Conservation (phyloP, 2,329 filamentous ascomycete genomes). For the Pyricularia grisea region DNA sequence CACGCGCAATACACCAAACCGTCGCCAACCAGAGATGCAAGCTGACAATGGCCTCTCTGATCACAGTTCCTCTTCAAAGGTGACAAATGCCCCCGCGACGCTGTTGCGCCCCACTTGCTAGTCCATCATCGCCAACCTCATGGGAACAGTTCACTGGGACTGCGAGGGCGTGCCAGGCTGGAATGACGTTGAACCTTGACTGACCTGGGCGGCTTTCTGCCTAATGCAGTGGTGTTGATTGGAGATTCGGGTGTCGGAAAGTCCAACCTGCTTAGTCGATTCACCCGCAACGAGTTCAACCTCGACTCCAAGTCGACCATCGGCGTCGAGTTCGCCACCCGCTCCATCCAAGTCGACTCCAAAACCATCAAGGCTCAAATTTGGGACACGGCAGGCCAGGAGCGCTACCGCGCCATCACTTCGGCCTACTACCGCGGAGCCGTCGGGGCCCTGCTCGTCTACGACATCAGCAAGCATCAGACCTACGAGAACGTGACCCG, state of each 20-base stretch:
- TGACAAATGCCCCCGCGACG: conserved; percentile 28
- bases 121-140: conserved; percentile 9
- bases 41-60: conserved; percentile 14
- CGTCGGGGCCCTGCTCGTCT: conserved; percentile 93
- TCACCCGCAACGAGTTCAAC: conserved; percentile 99
- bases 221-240: conserved; percentile 76
- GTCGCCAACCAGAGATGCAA: conserved; percentile 14
- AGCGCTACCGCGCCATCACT: conserved; percentile 97
- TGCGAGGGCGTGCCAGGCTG: not conserved
- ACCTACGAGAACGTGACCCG: conserved; percentile 98
- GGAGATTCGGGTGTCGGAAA: conserved; percentile 99
- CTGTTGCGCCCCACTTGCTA: conserved; percentile 2
- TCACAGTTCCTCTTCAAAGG: conserved; percentile 97
- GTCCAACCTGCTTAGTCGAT: conserved; percentile 98
- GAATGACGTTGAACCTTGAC: not conserved
- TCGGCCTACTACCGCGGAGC: conserved; percentile 98
- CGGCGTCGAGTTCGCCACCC: conserved; percentile 97
- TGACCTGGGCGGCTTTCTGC: not conserved
- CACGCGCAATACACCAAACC: not conserved
- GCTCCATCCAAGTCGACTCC: conserved; percentile 96
- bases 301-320: conserved; percentile 99
- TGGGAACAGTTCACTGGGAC: conserved; percentile 18
- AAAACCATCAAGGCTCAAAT: conserved; percentile 99
- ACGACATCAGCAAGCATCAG: conserved; percentile 99
- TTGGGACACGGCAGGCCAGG: conserved; percentile 98